Conservation (phyloP, 176 grass and related monocot genomes). For the Carex scoparia region DNA sequence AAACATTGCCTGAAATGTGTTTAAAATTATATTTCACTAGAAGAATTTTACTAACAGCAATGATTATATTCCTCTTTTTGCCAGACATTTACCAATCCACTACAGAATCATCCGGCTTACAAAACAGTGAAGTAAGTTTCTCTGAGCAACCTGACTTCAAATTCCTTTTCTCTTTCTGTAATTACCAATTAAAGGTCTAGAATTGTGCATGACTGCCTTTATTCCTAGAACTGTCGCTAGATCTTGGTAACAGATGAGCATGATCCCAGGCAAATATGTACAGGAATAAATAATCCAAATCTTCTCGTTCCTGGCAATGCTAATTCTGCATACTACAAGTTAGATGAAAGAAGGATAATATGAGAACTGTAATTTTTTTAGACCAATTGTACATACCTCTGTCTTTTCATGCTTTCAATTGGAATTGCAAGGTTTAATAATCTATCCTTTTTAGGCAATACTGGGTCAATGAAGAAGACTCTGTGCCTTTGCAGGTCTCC, state of each 20-base stretch:
- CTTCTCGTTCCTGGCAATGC: background rate
- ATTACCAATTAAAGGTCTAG: constrained; percentile 11
- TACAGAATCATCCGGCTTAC: constrained; percentile 85
- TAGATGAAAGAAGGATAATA: constrained; percentile 17
- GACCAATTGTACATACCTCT: background rate
- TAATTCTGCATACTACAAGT: constrained; percentile 1
- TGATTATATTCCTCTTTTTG: constrained; percentile 22
- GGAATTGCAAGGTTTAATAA: background rate
- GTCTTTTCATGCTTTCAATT: constrained; percentile 3
- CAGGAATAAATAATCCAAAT: background rate
- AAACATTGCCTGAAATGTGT: background rate
- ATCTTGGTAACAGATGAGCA: background rate
- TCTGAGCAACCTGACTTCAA: background rate
- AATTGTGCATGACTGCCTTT: constrained; percentile 5
- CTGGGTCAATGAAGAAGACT: constrained; percentile 87
- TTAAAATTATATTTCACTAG: background rate
- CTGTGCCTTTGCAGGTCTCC: constrained; percentile 83
- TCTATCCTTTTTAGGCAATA: constrained; percentile 62
- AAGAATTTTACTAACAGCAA: constrained; percentile 30
- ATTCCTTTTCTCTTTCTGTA: background rate
- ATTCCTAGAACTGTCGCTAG: background rate
- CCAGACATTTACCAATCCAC: constrained; percentile 83
- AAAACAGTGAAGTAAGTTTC: constrained; percentile 80
- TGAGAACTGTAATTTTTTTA: background rate
- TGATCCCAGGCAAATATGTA: background rate